phyloP scores from a whole-genome alignment of 208 protist genomes.

The Trypanosoma scelopori region DNA sequence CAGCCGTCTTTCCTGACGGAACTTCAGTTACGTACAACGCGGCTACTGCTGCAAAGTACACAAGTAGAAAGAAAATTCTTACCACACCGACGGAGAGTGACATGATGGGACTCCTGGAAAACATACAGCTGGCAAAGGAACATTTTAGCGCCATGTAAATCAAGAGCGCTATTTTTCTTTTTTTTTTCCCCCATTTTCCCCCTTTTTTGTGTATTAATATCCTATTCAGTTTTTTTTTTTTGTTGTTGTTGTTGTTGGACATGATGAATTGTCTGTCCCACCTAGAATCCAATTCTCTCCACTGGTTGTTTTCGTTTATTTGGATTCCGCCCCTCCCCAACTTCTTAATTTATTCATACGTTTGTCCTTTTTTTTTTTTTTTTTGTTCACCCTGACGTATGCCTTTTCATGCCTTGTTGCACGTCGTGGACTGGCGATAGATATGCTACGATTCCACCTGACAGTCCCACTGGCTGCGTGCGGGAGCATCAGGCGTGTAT shows the following conservation, averaged over 20 bases:
- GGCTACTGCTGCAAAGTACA: conserved; percentile 54
- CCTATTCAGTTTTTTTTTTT: not conserved
- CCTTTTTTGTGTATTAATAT: conserved; percentile 8
- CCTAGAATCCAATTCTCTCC: no score
- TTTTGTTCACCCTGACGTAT: not conserved
- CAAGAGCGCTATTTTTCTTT: conserved; percentile 8
- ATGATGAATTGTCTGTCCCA: not conserved
- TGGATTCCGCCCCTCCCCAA: no score
- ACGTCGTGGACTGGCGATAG: not conserved
- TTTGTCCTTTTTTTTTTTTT: not conserved
- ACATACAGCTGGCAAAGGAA: conserved; percentile 79
- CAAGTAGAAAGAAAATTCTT: conserved; percentile 26
- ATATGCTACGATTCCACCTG: conserved; percentile 24
- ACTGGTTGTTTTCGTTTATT: no score
- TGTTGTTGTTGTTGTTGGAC: no score
- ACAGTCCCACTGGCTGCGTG: conserved; percentile 7
- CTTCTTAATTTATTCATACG: conserved; percentile 8
- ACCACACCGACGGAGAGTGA: conserved; percentile 51
- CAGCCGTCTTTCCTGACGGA: conserved; percentile 71
- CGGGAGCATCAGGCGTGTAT: conserved; percentile 45
- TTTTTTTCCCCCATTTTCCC: conserved; percentile 19
- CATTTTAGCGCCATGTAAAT: conserved; percentile 40
- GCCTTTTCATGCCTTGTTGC: conserved; percentile 5
- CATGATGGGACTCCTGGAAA: conserved; percentile 72
- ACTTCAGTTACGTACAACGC: conserved; percentile 76